Conservation (phyloP, 805 yeast species). For the Candida fluviatilis region DNA sequence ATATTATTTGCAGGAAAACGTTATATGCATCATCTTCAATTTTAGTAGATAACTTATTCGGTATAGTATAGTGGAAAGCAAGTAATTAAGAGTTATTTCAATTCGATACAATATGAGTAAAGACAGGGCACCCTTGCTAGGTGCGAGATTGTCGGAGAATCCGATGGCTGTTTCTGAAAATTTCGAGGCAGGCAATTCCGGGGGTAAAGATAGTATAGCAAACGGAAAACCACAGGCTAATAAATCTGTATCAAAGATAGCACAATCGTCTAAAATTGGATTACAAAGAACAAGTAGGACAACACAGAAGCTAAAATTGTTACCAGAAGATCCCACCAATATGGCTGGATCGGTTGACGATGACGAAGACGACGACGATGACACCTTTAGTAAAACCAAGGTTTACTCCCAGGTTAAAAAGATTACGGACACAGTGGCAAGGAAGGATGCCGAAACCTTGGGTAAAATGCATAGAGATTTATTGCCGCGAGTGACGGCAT, state of each 20-base stretch:
- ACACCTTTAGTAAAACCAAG: conserved; percentile 13
- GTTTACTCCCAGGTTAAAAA: conserved; percentile 81
- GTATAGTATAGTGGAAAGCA: no score
- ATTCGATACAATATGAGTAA: conserved; percentile 1
- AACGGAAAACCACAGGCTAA: conserved; percentile 16
- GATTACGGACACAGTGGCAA: conserved; percentile 82
- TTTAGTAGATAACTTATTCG: no score
- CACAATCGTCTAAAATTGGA: conserved; percentile 49
- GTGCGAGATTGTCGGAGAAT: conserved; percentile 9
- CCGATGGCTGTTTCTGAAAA: conserved; percentile 8
- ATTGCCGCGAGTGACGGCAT: conserved; percentile 92
- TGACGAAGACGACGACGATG: conserved; percentile 32
- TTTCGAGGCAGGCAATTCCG: not conserved
- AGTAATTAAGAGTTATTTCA: no score
- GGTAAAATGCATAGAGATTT: conserved; percentile 82
- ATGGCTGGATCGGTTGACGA: conserved; percentile 12
- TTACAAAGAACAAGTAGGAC: conserved; percentile 75
- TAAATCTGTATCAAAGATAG: conserved; percentile 22
- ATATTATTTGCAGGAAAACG: no score
- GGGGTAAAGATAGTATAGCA: not conserved
- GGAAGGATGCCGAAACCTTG: conserved; percentile 89
- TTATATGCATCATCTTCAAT: no score
- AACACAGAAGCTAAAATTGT: conserved; percentile 64
- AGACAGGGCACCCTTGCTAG: conserved; percentile 10
- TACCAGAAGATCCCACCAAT: conserved; percentile 45